Percentiles rank a stretch among this genome's conserved stretches.
phyloP scores from a whole-genome alignment of 805 yeast genomes.

The Zygoascus flipseniorum region DNA sequence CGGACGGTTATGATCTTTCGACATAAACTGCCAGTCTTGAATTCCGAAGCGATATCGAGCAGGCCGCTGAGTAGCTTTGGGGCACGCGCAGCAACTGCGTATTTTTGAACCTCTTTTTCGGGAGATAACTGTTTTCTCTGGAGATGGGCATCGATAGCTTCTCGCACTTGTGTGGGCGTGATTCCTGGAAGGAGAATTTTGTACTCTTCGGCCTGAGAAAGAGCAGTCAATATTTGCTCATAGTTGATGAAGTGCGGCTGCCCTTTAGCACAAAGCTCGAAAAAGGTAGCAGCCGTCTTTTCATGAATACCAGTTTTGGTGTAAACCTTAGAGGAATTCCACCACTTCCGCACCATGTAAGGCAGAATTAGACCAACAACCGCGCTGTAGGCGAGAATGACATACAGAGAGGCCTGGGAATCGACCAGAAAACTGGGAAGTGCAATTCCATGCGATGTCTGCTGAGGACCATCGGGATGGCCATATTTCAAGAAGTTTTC shows the following conservation, averaged over 20 bases:
- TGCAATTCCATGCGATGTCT: slow-evolving; percentile 86
- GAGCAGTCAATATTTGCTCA: slow-evolving; percentile 46
- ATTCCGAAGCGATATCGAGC: slow-evolving; percentile 71
- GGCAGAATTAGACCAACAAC: slow-evolving; percentile 78
- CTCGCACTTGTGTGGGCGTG: slow-evolving; percentile 40
- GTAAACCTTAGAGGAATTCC: slow-evolving; percentile 71
- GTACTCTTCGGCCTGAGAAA: slow-evolving; percentile 64
- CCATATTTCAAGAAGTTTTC: slow-evolving; percentile 83
- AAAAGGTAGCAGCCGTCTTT: slow-evolving; percentile 71
- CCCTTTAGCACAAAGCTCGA: slow-evolving; percentile 63
- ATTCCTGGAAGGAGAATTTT: slow-evolving; percentile 33
- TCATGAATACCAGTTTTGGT: slow-evolving; percentile 80
- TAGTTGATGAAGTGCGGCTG: slow-evolving; percentile 43
- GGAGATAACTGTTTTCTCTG: slow-evolving; percentile 36
- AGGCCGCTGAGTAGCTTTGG: slow-evolving; percentile 63
- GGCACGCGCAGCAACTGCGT: slow-evolving; percentile 51
- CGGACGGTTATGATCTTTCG: slow-evolving; percentile 54
- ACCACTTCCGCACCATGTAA: slow-evolving; percentile 75
- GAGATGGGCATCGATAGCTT: slow-evolving; percentile 49
- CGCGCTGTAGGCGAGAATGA: slow-evolving; percentile 57
- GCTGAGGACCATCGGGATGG: slow-evolving; percentile 97
- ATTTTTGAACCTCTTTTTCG: slow-evolving; percentile 36
- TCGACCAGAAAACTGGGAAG: slow-evolving; percentile 86
- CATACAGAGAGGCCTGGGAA: slow-evolving; percentile 59
- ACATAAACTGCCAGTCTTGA: slow-evolving; percentile 64